phyloP scores from a whole-genome alignment of 1,284 basidiomycete genomes.

The Mycosarcoma maydis region DNA sequence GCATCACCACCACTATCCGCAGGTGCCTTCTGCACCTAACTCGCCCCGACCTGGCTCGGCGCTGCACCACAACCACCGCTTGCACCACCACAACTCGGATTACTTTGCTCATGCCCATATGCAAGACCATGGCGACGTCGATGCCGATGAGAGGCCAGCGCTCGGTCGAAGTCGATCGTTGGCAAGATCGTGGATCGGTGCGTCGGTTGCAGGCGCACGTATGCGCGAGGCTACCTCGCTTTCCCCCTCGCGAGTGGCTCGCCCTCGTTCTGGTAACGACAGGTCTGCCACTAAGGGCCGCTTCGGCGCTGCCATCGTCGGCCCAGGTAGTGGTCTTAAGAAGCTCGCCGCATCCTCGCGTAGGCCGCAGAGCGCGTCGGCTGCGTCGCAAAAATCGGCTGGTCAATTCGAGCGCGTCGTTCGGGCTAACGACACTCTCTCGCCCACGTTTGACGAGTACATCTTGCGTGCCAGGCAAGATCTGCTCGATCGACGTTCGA shows the following conservation, averaged over 20 bases:
- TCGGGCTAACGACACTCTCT: neutral
- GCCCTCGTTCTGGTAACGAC: constrained; percentile 6
- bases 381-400: neutral
- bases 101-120: constrained; percentile 7
- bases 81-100: constrained; percentile 2
- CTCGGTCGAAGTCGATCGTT: constrained; percentile 7
- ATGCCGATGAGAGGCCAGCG: neutral
- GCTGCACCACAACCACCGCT: constrained; percentile 9
- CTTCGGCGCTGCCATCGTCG: constrained; percentile 2
- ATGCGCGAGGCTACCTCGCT: neutral
- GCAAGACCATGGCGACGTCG: neutral
- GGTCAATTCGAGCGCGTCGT: neutral
- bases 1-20: constrained; percentile 21
- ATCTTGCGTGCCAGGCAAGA: constrained; percentile 19
- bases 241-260: neutral
- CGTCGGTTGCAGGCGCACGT: neutral
- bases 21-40: neutral
- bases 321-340: constrained; percentile 6
- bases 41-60: constrained; percentile 1
- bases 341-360: neutral
- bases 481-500: constrained; percentile 1
- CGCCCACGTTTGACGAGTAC: constrained; percentile 33
- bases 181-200: constrained; percentile 12
- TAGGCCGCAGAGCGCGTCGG: constrained; percentile 20
- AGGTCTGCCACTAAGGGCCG: neutral